Base-by-base conservation (phyloP, 2,329 filamentous ascomycete species). In the Leptographium galeiforme region DNA sequence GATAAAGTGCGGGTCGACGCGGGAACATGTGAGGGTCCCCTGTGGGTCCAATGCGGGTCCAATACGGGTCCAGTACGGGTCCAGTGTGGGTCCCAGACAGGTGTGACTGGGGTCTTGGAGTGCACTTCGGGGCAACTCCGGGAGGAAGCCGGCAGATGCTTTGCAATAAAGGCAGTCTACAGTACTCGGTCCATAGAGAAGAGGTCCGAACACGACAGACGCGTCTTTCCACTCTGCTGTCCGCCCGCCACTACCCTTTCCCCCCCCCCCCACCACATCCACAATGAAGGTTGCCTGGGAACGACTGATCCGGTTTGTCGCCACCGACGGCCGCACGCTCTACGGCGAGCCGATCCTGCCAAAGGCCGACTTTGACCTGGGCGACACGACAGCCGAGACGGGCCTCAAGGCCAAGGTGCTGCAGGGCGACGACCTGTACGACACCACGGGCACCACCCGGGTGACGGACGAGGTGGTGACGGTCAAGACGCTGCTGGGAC, bases 401-500 rank as follows among this genome's bases (percentile, higher is more conserved):
- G 62, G 66, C 1, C 63, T 83, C 0, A 66, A 76, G 56, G 79
- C 77, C 2, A 74, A 70, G 12, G 66, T 82, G 0, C 71, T 82
- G 41, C 55, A 65, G 0, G 77, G 77, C 3, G 60, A 68, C 1
- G 73, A 78, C 51, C 66, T 76, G 5, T 78, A 73, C 54, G 71
- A 77, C 52, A 68, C 61, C 1, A 67, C 69, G 0, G 68, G 74
- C 1, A 59, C 60, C 8, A 79, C 77, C 0, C 64, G 63, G 16
- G 71, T 80, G 1, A 77, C 76, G 0, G 72, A 79, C 25, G 73
- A 81, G 58, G 63, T 75, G 11, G 77, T 72, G 2, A 71, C 68
- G 0, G 78, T 82, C 8, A 74, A 77, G 60, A 67, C 65, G 51
- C 62, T 82, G 0, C 68, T 82, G 0, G 74, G 76, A 0, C 78